Evolutionary conservation across 139 green algal genomes (phyloP), one percentile per base, ranked within the genome.

Genomic region (Coelastrella sp.): DNA sequence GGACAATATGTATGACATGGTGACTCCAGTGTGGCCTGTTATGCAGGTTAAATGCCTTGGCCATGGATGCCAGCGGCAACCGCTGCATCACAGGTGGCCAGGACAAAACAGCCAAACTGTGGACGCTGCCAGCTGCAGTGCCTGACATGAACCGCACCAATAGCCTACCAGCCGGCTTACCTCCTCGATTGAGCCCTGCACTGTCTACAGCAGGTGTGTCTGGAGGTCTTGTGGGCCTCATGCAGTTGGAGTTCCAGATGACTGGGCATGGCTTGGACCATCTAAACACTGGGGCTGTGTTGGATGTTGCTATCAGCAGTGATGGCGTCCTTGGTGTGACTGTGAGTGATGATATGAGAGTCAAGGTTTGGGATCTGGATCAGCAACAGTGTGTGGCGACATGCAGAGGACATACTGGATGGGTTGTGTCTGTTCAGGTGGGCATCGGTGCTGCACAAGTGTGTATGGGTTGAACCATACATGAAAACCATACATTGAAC

Each of bases 341-440:
- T 8, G 83, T 37, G 9, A 87, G 62, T 34, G 81, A 81, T 40
- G 92, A 96, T 85, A 75, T 79, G 80, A 90, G 81, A 0, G 92
- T 89, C 0, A 81, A 90, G 0, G 86, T 96, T 34, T 96, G 91
- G 87, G 92, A 97, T 71, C 75, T 86, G 51, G 68, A 80, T 19
- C 50, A 81, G 35, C 48, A 86, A 50, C 43, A 79, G 72, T 90
- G 84, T 62, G 62, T 91, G 60, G 76, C 87, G 21, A 83, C 89
- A n/a, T 74, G 96, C 88, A 64, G 89, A 53, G 94, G 93, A 0
- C 94, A 96, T 89, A 91, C 67, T 13, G 90, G 91, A 53, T 96
- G 93, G 93, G 83, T 94, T 37, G 82, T 87, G 27, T 76, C 51
- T 32, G 85, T 90, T 15, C 25, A 68, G 79, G 79, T 85, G 79